Conservation (phyloP, 148 eudicot species). For the Vaccinium darrowii region DNA sequence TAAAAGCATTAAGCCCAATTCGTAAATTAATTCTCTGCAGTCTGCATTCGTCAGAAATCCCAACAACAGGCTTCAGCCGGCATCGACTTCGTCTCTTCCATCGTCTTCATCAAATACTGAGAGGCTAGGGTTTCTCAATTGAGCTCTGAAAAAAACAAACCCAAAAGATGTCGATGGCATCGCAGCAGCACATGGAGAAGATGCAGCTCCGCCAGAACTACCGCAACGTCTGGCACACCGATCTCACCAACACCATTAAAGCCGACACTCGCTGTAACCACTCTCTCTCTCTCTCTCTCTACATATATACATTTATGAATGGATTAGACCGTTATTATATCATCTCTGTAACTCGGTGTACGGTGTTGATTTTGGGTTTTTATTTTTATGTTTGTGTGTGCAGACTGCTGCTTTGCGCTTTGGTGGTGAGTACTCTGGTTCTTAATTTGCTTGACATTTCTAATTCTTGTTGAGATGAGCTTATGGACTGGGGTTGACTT, state of each 20-base stretch:
- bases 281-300: neutral
- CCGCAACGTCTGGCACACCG: conserved; percentile 12
- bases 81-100: neutral
- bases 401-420: conserved; percentile 45
- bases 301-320: neutral
- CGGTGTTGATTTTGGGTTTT: neutral
- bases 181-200: conserved; percentile 4
- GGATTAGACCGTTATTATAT: neutral
- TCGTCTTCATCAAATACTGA: neutral
- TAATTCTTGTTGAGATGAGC: neutral
- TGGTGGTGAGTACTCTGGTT: conserved; percentile 54
- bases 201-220: conserved; percentile 12
- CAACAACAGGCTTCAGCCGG: neutral
- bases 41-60: too few relatives aligned
- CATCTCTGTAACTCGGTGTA: neutral
- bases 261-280: neutral
- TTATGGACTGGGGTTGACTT: neutral
- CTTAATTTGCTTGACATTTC: neutral
- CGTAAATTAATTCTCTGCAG: too few relatives aligned
- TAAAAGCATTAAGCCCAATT: too few relatives aligned
- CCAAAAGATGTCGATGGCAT: conserved; percentile 6
- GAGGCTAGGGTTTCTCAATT: neutral
- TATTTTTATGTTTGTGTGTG: neutral
- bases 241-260: neutral
- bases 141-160: neutral